These are phyloP conservation scores for Hanseniaspora singularis DNA, from an alignment of 805 yeast species.

Conservation along the genomic window DNA sequence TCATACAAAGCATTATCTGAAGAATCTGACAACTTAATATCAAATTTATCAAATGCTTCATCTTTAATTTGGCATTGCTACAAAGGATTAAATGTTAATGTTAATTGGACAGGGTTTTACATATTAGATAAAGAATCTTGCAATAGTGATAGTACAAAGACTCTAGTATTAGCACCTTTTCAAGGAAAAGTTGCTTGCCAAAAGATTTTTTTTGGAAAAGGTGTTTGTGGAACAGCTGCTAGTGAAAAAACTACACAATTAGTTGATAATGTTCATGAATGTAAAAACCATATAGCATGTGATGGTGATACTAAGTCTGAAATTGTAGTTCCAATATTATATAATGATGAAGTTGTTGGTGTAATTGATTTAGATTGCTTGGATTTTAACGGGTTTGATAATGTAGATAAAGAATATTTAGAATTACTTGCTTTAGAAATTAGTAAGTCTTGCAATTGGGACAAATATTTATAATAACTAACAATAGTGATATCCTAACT, in stretches of 20 bases:
- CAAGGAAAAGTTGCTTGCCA: slow-evolving; percentile 97
- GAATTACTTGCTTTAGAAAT: slow-evolving; percentile 48
- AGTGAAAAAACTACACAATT: slow-evolving; percentile 46
- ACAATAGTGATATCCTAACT: no score
- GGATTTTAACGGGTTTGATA: slow-evolving; percentile 52
- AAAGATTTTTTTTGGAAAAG: slow-evolving; percentile 58
- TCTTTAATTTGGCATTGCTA: slow-evolving; percentile 84
- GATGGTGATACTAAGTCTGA: slow-evolving; percentile 92
- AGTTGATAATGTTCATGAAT: slow-evolving; percentile 63
- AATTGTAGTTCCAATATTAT: slow-evolving; percentile 73
- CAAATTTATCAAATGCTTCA: slow-evolving; percentile 76
- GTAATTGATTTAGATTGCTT: slow-evolving; percentile 82
- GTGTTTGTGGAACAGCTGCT: slow-evolving; percentile 90
- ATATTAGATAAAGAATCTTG: slow-evolving; percentile 30
- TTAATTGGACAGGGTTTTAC: slow-evolving; percentile 94
- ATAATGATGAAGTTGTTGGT: slow-evolving; percentile 41
- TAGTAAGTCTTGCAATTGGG: slow-evolving; percentile 37
- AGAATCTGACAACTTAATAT: slow-evolving; percentile 71
- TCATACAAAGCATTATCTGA: slow-evolving; percentile 54
- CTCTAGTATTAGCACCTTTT: slow-evolving; percentile 76
- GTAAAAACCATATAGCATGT: slow-evolving; percentile 93
- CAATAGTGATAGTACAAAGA: slow-evolving; percentile 24
- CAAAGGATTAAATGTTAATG: slow-evolving; percentile 41
- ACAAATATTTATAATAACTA: slow-evolving; percentile 28
- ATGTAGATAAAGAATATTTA: slow-evolving; percentile 44